Conservation (phyloP, 2,329 filamentous ascomycete species). For the Colletotrichum sp. region DNA sequence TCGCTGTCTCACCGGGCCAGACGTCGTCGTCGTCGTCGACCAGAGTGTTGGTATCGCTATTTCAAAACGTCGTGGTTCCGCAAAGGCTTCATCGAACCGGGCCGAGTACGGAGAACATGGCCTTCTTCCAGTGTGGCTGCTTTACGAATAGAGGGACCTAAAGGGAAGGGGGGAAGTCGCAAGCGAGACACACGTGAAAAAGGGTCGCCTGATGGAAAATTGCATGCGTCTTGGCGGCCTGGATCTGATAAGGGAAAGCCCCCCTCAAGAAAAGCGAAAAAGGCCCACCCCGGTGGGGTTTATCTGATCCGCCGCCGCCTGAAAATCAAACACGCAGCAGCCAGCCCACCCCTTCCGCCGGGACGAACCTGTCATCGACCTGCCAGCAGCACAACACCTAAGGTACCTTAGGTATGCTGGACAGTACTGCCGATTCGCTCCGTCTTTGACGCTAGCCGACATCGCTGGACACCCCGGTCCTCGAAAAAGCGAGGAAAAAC, state of each 20-base stretch:
- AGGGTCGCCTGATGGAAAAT: slow-evolving; percentile 14
- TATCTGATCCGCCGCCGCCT: neutral
- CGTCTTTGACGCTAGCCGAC: neutral
- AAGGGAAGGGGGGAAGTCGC: neutral
- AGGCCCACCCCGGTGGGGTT: neutral
- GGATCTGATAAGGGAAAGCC: slow-evolving; percentile 19
- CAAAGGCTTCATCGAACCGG: slow-evolving; percentile 3
- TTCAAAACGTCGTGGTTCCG: neutral
- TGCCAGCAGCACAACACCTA: neutral
- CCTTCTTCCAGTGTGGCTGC: neutral
- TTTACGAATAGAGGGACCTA: too few species aligned
- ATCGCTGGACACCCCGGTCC: neutral
- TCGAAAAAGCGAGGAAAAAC: neutral
- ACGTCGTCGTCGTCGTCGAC: neutral
- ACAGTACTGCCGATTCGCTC: neutral
- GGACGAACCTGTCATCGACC: neutral
- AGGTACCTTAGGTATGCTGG: too few species aligned
- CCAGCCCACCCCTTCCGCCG: neutral
- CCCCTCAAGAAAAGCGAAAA: neutral
- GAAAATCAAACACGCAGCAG: neutral
- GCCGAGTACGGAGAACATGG: slow-evolving; percentile 12
- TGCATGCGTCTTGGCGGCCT: neutral
- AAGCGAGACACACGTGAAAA: slow-evolving; percentile 8
- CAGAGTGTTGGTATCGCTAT: neutral
- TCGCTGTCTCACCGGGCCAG: neutral